Evolutionary conservation across 257 asterid genomes (phyloP).

Genomic region (Nicotiana tabacum): DNA sequence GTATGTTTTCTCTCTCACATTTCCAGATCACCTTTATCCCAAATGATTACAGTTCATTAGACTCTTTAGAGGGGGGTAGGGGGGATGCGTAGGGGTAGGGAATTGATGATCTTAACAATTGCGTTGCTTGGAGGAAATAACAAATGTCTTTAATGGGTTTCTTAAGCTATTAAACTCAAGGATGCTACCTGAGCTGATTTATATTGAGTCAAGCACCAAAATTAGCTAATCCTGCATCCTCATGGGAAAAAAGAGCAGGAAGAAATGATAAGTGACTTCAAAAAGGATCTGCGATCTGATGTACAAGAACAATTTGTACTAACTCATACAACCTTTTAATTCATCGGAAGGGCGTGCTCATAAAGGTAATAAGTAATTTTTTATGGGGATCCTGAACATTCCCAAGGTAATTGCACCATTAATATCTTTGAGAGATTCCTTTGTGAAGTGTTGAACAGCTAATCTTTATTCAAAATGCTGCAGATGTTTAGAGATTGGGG

Average conservation of each 20-base stretch:
- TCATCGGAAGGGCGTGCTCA: background rate
- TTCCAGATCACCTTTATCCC: background rate
- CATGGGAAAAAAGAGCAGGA: background rate
- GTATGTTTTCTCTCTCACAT: constrained; percentile 43
- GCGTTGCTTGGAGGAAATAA: background rate
- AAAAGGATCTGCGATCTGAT: background rate
- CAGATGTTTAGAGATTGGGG: background rate
- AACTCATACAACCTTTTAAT: background rate
- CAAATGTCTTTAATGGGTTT: background rate
- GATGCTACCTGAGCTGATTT: constrained; percentile 3
- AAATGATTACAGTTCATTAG: background rate
- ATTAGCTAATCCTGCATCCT: background rate
- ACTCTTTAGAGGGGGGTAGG: background rate
- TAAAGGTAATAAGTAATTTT: background rate
- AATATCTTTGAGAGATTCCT: background rate
- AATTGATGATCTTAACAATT: background rate
- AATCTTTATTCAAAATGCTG: background rate
- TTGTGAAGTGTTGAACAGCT: background rate
- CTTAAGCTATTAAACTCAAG: background rate
- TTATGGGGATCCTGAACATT: background rate
- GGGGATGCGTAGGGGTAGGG: no score
- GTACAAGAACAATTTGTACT: background rate
- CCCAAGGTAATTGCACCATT: background rate
- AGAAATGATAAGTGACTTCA: background rate
- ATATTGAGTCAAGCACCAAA: background rate